Base-by-base conservation (phyloP, 257 asterid species). In the Rehmannia glutinosa region DNA sequence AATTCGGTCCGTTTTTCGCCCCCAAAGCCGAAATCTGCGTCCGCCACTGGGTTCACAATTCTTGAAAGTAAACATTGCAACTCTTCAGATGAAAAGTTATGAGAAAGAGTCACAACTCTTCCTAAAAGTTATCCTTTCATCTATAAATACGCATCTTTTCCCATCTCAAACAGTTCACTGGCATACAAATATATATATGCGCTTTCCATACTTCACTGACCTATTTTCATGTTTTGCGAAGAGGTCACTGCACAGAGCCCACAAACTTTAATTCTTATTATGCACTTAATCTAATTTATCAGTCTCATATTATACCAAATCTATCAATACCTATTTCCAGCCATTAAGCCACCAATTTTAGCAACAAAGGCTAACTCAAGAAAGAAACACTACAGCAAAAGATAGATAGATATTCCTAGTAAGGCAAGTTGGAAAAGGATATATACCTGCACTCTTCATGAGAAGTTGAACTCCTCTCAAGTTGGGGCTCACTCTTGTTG, bases 391-490 rank as follows among this genome's bases (percentile, higher is more conserved):
- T 55, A 63, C 8, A 50, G 42, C 39, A 36, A 38, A 43, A 28
- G 32, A 7, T 9, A 55, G 13, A 21, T 7, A 63, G 13, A 23
- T 6, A 58, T 33, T 13, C 69, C 32, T 45, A 21, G 21, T 5
- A 4, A 6, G 39, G 20, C 62, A 25, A 51, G 35, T 8, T 1
- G 32, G 24, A 62, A 61, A 51, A 23, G 15, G 57, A 35, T 28
- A 50, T 9, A 51, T 67, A 77, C 82, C 82, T 67, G 73, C 82
- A 77, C 71, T 77, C 82, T 42, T 77, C 82, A 30, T 63, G 69
- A 24, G 78, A 55, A 62, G 63, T 65, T 16, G 75, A 67, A 67
- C 49, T 69, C 51, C 72, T 62, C 24, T 24, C 75, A 47, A 20
- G 69, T 53, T 72, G 78, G 5, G 75, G 41, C 53, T 72, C 75